Base-by-base conservation (phyloP, 2,329 filamentous ascomycete species). In the Ascomycota sp. region DNA sequence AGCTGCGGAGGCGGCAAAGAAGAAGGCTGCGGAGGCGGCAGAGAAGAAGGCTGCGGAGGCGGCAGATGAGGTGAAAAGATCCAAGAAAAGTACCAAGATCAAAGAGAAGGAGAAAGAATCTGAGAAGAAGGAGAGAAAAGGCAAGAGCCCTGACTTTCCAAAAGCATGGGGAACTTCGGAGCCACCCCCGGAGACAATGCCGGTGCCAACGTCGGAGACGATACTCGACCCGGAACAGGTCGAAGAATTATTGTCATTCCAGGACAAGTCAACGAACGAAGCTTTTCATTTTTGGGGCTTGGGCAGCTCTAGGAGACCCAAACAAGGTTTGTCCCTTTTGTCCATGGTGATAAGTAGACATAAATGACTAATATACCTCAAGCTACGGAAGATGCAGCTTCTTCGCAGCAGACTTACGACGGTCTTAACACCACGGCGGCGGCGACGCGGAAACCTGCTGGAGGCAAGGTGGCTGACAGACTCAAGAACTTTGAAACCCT, bases 241-340 rank as follows among this genome's bases (percentile, higher is more conserved):
- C 25, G 58, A 61, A 33, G 56, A 59, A 41, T 47, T 62, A 12
- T 45, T 62, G 27, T 45, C 50, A 6, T 43, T 44, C 6, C 43
- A 46, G 30, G 45, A 49, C 32, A 48, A 49, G 35, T 42, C 43
- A 31, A 50, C 55, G 36, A 45, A 44, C 30, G 56, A 62, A 37
- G 48, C 62, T 0, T 72, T 71, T 48, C 60, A 60, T 42, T 70
- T 71, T 53, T 72, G 67, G 68, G 63, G 66, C 6, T 34, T 51
- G 38, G 54, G 58, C 32, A 40, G 42, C 13, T 47, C 55, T 37
- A 66, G 62, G 45, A 65, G 61, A 40, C 38, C 47, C 10, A 45
- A 41, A 44, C 59, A 59, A 52, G 56, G 54, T 56, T 44, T 42
- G 46, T 49, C 39, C 37, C 46, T 31, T n/a, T 4, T 12, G 10